phyloP scores from a whole-genome alignment of 2,329 filamentous ascomycete genomes.

The Epichloe aotearoae region DNA sequence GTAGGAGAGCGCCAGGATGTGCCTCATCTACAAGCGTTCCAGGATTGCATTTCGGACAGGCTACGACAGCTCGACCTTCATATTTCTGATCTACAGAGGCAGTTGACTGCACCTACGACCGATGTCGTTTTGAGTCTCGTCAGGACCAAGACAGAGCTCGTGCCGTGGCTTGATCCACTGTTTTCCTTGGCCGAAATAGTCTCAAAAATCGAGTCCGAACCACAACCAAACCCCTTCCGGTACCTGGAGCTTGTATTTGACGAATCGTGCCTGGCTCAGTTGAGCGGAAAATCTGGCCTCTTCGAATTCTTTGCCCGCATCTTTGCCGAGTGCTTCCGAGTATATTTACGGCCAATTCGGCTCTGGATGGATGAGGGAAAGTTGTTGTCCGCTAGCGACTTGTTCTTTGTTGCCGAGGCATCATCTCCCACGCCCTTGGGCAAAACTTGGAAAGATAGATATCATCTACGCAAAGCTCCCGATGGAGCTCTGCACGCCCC shows the following conservation, averaged over 20 bases:
- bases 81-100: conserved; percentile 46
- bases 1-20: conserved; percentile 30
- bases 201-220: conserved; percentile 36
- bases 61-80: conserved; percentile 44
- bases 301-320: conserved; percentile 53
- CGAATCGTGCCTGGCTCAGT: conserved; percentile 53
- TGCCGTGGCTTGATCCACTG: conserved; percentile 39
- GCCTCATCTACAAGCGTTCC: conserved; percentile 58
- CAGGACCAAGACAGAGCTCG: conserved; percentile 44
- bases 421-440: conserved; percentile 42
- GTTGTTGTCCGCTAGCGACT: conserved; percentile 48
- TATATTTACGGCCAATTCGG: conserved; percentile 69
- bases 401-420: conserved; percentile 61
- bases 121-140: conserved; percentile 55
- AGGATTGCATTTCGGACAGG: conserved; percentile 44
- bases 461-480: conserved; percentile 47
- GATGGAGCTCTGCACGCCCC: conserved; percentile 55
- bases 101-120: conserved; percentile 39
- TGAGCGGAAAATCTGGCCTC: conserved; percentile 46
- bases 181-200: conserved; percentile 49
- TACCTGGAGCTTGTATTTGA: conserved; percentile 70
- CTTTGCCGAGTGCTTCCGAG: conserved; percentile 70
- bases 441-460: conserved; percentile 67
- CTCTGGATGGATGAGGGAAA: conserved; percentile 76
- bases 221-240: conserved; percentile 45